These are phyloP conservation scores for Globisporangium nagaii DNA, from an alignment of 352 stramenopile genomes.

Conservation along the genomic window DNA sequence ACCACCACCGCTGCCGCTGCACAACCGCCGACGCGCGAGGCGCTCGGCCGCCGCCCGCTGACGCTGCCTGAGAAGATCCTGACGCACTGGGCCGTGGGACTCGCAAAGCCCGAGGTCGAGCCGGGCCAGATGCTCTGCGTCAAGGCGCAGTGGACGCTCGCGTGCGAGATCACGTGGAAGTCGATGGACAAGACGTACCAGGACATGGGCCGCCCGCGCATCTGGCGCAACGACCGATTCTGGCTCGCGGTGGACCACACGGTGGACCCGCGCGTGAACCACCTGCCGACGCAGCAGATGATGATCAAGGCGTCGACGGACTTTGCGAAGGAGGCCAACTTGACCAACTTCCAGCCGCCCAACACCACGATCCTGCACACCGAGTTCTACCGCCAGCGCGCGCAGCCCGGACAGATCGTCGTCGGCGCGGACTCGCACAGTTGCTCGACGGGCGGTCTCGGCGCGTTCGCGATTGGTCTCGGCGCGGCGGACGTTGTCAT, in stretches of 20 bases:
- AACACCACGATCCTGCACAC: constrained; percentile 87
- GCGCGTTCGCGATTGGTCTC: constrained; percentile 73
- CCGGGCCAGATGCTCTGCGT: constrained; percentile 81
- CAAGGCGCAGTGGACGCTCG: constrained; percentile 79
- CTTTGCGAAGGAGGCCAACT: constrained; percentile 71
- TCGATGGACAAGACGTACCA: constrained; percentile 88
- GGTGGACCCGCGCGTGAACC: constrained; percentile 79
- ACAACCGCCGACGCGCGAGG: constrained; percentile 4
- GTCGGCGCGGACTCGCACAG: constrained; percentile 79
- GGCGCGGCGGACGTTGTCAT: constrained; percentile 80
- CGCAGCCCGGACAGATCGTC: constrained; percentile 79
- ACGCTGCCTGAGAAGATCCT: constrained; percentile 67
- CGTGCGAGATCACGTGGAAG: constrained; percentile 87
- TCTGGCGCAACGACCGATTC: constrained; percentile 84
- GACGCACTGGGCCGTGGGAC: constrained; percentile 64
- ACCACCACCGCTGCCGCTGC: neutral
- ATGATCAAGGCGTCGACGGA: constrained; percentile 84
- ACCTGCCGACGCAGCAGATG: constrained; percentile 77
- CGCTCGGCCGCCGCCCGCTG: constrained; percentile 29
- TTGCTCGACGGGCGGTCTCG: constrained; percentile 69
- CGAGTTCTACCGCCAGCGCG: constrained; percentile 83
- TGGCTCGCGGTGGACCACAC: constrained; percentile 85
- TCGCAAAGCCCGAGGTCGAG: constrained; percentile 53
- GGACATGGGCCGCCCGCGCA: constrained; percentile 78
- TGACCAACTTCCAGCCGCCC: constrained; percentile 81